Base-by-base conservation (phyloP, 1,284 basidiomycete genomes). In the Cerrena zonata region DNA sequence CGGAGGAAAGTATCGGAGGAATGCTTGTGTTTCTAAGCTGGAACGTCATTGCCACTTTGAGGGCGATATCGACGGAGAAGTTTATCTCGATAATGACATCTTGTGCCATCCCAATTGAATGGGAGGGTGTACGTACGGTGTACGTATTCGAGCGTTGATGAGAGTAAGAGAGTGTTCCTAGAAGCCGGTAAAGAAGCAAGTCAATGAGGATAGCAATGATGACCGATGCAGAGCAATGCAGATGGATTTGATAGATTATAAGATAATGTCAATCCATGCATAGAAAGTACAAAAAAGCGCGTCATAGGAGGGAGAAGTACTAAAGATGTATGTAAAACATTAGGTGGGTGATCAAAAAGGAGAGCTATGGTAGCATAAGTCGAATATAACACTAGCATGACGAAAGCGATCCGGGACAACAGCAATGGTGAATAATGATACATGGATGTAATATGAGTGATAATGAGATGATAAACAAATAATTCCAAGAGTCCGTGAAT, bases 151-250 rank as follows among this genome's bases (percentile, higher is more conserved):
- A 15, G 7, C 30, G 30, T 34, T 34, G 30, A 34, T 7, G 15
- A 34, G 30, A 15, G 7, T 15, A 34, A 15, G 30, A 34, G 15
- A 15, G 30, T 34, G 7, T 34, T n/a, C n/a, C n/a, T n/a, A n/a
- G n/a, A n/a, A 13, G 44, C 7, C 11, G 27, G 44, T 25, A 11
- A 13, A 45, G 27, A 24, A 26, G 37, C 4, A 36, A 15, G 11
- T 26, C 25, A 47, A 47, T 45, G 27, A 30, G 44, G 44, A 21
- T 12, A 37, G 37, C 22, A 47, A 47, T 47, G 30, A 26, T 4
- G 30, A 21, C 2, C 19, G 5, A 22, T n/a, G n/a, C n/a, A n/a
- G n/a, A n/a, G n/a, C 30, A 34, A 34, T 34, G 30, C 30, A 34
- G 30, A 34, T 34, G 30, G 30, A 34, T 15, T n/a, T n/a, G n/a